Evolutionary conservation across 1,284 basidiomycete genomes (phyloP), one percentile per base, ranked within the genome.

Genomic region (Ustilago curta): DNA sequence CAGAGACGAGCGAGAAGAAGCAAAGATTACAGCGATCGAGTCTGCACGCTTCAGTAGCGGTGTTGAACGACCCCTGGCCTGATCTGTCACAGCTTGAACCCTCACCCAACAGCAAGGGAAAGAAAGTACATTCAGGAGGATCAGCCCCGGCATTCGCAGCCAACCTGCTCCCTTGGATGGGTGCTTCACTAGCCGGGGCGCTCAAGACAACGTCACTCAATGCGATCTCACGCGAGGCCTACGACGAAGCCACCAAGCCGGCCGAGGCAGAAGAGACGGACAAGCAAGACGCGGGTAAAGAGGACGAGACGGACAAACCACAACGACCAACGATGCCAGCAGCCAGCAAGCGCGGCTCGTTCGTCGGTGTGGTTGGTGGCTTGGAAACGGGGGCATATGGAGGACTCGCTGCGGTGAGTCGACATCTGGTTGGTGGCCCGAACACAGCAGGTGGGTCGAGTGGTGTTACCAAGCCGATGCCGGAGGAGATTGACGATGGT

Each of bases 101-200:
- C 35, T 37, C 35, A 37, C 2, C n/a, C 8, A 14, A 9, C 16
- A 55, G 32, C 39, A 49, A 23, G 8, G 56, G 37, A 21, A 63
- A 48, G 18, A 51, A 31, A 18, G 16, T 21, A 3, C 27, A n/a
- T 18, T 23, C 56, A 32, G 65, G 60, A 0, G 94, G 94, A 4
- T 93, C 94, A 0, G 91, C 93, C 0, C 95, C 94, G 0, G 91
- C 93, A 0, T 96, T 94, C 86, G 87, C 90, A 7, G 91, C 94
- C 2, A 90, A 90, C 1, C 88, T 90, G 37, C 88, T 95, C 85
- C 88, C 91, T 0, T 97, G 95, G 94, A 90, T 97, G n/a, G 95
- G 95, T 3, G 95, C 93, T 0, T 94, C 93, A 37, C 85, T 97
- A 16, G 93, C 94, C 3, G 95, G 95, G 91, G 75, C 71, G 16